A percentile compares a stretch with the other conserved stretches of the same genome.
Evolutionary conservation across 768 basidiomycete genomes (phyloP).

Genomic region (Phaffia australis): DNA sequence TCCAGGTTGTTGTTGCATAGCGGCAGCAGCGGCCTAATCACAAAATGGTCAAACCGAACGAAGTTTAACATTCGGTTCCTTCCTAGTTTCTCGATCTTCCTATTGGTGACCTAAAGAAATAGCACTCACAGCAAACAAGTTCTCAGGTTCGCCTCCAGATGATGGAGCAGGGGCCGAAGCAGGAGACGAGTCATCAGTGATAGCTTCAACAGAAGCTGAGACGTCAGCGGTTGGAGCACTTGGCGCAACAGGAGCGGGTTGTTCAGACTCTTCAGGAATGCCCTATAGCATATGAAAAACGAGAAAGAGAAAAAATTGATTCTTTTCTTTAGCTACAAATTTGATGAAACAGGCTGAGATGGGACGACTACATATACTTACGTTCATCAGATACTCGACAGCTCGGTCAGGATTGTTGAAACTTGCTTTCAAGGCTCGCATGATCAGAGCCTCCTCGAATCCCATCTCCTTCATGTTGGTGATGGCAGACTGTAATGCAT

Average conservation of each 20-base stretch:
- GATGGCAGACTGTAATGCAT: slow-evolving; percentile 63
- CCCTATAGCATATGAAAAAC: slow-evolving; percentile 43
- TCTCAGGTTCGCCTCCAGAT: slow-evolving; percentile 48
- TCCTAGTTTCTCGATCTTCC: not conserved
- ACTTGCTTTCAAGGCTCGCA: slow-evolving; percentile 76
- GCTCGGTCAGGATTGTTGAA: slow-evolving; percentile 97
- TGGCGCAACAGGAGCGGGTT: slow-evolving; percentile 40
- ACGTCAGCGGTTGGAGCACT: slow-evolving; percentile 33
- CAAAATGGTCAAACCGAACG: not conserved
- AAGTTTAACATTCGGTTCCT: not conserved
- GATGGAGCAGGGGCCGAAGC: slow-evolving; percentile 30
- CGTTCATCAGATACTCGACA: slow-evolving; percentile 93
- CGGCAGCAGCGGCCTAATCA: slow-evolving; percentile 36
- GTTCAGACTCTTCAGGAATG: slow-evolving; percentile 29
- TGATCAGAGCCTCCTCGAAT: slow-evolving; percentile 71
- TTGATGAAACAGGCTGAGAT: slow-evolving; percentile 20
- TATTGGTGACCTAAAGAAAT: slow-evolving; percentile 33
- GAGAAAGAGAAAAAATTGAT: not conserved
- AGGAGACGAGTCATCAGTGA: slow-evolving; percentile 40
- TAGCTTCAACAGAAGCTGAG: slow-evolving; percentile 25
- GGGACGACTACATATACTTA: slow-evolving; percentile 41
- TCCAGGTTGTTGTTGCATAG: slow-evolving; percentile 30
- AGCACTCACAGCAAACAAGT: slow-evolving; percentile 67
- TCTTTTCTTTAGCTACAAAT: not conserved
- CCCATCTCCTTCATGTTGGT: slow-evolving; percentile 89